Evolutionary conservation across 176 grass and related monocot genomes (phyloP).

Genomic region (Pontederia paniculata): DNA sequence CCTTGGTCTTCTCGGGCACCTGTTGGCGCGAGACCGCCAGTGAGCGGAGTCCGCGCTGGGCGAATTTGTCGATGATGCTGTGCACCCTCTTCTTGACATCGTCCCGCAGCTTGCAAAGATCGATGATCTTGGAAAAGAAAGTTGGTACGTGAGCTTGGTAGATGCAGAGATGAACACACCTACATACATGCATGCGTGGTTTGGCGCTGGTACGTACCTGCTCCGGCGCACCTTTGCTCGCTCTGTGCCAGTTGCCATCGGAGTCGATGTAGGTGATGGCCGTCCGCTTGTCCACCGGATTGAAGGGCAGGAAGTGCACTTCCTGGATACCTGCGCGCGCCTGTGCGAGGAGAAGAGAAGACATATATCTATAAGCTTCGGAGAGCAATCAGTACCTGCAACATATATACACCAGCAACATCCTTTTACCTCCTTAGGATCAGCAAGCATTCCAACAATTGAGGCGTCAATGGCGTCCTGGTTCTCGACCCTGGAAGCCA

Average conservation of each 20-base stretch:
- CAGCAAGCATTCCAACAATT: conserved; percentile 55
- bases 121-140: too few relatives aligned
- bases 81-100: conserved; percentile 32
- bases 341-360: background rate
- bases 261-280: conserved; percentile 74
- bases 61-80: conserved; percentile 45
- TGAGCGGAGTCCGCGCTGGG: conserved; percentile 43
- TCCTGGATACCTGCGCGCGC: conserved; percentile 35
- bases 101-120: conserved; percentile 47
- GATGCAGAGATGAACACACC: background rate
- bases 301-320: conserved; percentile 85
- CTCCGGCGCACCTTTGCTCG: conserved; percentile 75
- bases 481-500: conserved; percentile 55
- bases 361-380: background rate
- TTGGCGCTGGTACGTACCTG: conserved; percentile 21
- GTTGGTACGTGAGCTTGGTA: too few relatives aligned
- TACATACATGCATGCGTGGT: background rate
- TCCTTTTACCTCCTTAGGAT: conserved; percentile 81
- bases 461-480: conserved; percentile 82
- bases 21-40: conserved; percentile 48
- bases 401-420: too few relatives aligned
- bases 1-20: conserved; percentile 48
- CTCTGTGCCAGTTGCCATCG: conserved; percentile 44
- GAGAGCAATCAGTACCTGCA: too few relatives aligned
- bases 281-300: conserved; percentile 77